Conservation (phyloP, 805 yeast species). For the Blastobotrys chiropterorum region DNA sequence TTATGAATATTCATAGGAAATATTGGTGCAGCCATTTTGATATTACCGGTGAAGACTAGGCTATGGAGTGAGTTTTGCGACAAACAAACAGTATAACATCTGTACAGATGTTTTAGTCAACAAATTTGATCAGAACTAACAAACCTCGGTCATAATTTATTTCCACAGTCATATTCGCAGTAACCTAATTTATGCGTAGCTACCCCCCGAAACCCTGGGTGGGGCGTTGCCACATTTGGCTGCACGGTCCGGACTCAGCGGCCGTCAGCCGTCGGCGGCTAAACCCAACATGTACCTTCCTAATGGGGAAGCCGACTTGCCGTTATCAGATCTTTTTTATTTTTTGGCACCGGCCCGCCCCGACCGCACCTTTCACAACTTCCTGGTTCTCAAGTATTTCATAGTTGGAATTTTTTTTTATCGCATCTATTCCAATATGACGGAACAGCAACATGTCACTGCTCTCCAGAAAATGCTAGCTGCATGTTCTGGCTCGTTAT, state of each 20-base stretch:
- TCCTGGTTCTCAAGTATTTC: neutral
- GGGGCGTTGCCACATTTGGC: too few relatives aligned
- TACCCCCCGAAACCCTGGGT: too few relatives aligned
- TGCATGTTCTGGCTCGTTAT: constrained; percentile 38
- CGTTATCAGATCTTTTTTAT: neutral
- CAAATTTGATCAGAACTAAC: too few relatives aligned
- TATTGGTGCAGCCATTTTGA: too few relatives aligned
- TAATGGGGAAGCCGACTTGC: neutral
- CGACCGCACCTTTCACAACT: neutral
- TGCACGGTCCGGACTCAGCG: neutral
- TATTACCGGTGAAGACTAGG: too few relatives aligned
- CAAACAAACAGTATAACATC: too few relatives aligned
- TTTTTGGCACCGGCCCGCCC: neutral
- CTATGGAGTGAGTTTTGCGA: too few relatives aligned
- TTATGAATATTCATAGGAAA: too few relatives aligned
- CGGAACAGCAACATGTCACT: constrained; percentile 14
- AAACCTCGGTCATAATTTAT: too few relatives aligned
- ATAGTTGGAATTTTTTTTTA: neutral
- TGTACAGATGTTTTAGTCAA: too few relatives aligned
- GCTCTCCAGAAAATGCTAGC: constrained; percentile 31
- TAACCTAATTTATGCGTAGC: too few relatives aligned
- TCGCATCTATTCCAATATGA: neutral
- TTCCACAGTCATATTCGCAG: too few relatives aligned
- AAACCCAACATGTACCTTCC: neutral
- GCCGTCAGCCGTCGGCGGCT: neutral